Conservation (phyloP, 1,284 basidiomycete species). For the Ustilago trichophora region DNA sequence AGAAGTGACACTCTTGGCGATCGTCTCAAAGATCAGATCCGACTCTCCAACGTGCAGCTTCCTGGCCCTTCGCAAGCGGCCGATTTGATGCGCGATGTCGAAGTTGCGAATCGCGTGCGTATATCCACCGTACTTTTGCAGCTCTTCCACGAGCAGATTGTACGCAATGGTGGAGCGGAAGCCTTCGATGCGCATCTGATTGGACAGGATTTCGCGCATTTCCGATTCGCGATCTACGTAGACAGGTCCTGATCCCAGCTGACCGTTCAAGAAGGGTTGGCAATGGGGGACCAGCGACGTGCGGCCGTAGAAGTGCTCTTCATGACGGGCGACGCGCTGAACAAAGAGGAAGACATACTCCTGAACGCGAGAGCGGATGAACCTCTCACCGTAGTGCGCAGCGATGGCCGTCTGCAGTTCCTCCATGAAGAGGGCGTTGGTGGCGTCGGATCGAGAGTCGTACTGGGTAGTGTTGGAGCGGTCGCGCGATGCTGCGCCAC, state of each 20-base stretch:
- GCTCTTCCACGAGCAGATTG: slow-evolving; percentile 66
- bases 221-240: slow-evolving; percentile 75
- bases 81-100: slow-evolving; percentile 79
- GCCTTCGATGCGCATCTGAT: slow-evolving; percentile 79
- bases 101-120: slow-evolving; percentile 72
- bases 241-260: slow-evolving; percentile 76
- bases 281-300: slow-evolving; percentile 75
- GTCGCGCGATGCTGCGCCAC: slow-evolving; percentile 21
- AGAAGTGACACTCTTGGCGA: slow-evolving; percentile 69
- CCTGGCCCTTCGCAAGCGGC: slow-evolving; percentile 74
- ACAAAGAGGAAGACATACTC: slow-evolving; percentile 81
- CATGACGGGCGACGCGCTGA: slow-evolving; percentile 78
- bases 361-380: slow-evolving; percentile 79
- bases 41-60: slow-evolving; percentile 75
- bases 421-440: slow-evolving; percentile 87
- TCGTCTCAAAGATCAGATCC: slow-evolving; percentile 77
- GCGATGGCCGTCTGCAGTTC: slow-evolving; percentile 81
- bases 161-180: slow-evolving; percentile 79
- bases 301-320: slow-evolving; percentile 75
- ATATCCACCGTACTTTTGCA: slow-evolving; percentile 26
- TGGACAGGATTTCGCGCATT: slow-evolving; percentile 74
- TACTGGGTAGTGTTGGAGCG: slow-evolving; percentile 20
- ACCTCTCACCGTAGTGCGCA: slow-evolving; percentile 79
- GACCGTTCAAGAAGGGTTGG: slow-evolving; percentile 67
- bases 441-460: slow-evolving; percentile 67